Evolutionary conservation across 257 asterid species (phyloP), one percentile per base, ranked within the genome.

Genomic region (Capsicum pubescens): DNA sequence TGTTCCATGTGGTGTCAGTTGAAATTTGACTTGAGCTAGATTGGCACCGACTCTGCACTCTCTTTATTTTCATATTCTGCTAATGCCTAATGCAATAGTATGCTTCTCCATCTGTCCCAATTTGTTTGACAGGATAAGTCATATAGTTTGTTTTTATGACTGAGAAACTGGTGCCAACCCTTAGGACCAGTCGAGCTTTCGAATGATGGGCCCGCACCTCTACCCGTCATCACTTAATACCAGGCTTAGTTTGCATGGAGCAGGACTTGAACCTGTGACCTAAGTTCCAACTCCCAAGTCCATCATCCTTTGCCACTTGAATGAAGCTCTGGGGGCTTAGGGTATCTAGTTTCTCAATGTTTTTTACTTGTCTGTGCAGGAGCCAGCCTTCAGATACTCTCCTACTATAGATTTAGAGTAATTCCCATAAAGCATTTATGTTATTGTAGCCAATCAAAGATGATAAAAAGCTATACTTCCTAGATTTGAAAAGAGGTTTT

Each of bases 311-410:
- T 69, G 55, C 15, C 55, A 69, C 77, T 69, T 69, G 77, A 39
- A 69, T 8, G 0, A 69, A 16, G 15, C 77, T 21, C 32, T 3
- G 77, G 19, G 63, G 1, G 7, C 15, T 19, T 48, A 19, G n/a
- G 79, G 50, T 74, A 21, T 74, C 42, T 52, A 26, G 15, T 52
- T 76, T 26, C 3, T 52, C 10, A 52, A 76, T 7, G 46, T 48
- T 21, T 76, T 69, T 26, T 4, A 52, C 81, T 76, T 76, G 0
- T 13, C 8, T 52, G 42, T 26, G 63, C 81, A 52, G 63, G 63
- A 12, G 44, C 15, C 61, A 74, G 81, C 46, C 44, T 50, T 72
- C 60, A 74, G 44, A 74, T 11, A 39, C 80, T 72, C 80, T 13
- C 59, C 7, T 72, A 11, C 42, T 72, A 21, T 50, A 74, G 21